Conservation (phyloP, 495 filamentous ascomycete species). For the Articulospora tetracladia region DNA sequence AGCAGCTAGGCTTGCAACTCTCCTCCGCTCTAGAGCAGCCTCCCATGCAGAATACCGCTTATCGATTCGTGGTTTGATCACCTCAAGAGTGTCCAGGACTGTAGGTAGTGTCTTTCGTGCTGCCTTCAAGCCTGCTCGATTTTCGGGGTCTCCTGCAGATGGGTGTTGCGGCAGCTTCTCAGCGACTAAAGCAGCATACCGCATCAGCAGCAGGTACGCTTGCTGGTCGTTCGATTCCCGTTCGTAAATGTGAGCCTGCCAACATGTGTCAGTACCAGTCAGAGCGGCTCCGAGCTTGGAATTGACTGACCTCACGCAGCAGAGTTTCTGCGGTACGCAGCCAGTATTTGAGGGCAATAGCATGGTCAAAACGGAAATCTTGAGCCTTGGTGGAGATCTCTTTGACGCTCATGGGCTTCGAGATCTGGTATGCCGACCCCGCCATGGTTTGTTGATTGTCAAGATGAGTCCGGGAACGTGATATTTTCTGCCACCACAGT, state of each 20-base stretch:
- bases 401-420: constrained; percentile 64
- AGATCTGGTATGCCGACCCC: constrained; percentile 18
- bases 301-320: constrained; percentile 66
- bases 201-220: constrained; percentile 80
- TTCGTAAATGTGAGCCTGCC: constrained; percentile 72
- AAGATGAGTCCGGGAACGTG: not conserved
- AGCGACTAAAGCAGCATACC: constrained; percentile 71
- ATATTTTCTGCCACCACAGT: not conserved
- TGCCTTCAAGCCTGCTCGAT: constrained; percentile 24
- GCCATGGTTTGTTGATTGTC: constrained; percentile 19
- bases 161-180: constrained; percentile 60
- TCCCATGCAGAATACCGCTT: constrained; percentile 51
- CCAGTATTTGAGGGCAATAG: constrained; percentile 75
- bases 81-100: constrained; percentile 56
- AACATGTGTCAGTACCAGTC: constrained; percentile 8
- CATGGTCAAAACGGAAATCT: constrained; percentile 73
- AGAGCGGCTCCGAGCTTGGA: not conserved
- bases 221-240: constrained; percentile 81
- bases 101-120: constrained; percentile 11
- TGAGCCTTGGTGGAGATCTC: constrained; percentile 68
- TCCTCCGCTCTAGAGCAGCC: constrained; percentile 33
- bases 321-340: constrained; percentile 73
- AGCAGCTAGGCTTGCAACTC: constrained; percentile 2
- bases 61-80: constrained; percentile 63
- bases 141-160: constrained; percentile 43